phyloP scores from a whole-genome alignment of 139 green algal species.

The Gonium pectorale region DNA sequence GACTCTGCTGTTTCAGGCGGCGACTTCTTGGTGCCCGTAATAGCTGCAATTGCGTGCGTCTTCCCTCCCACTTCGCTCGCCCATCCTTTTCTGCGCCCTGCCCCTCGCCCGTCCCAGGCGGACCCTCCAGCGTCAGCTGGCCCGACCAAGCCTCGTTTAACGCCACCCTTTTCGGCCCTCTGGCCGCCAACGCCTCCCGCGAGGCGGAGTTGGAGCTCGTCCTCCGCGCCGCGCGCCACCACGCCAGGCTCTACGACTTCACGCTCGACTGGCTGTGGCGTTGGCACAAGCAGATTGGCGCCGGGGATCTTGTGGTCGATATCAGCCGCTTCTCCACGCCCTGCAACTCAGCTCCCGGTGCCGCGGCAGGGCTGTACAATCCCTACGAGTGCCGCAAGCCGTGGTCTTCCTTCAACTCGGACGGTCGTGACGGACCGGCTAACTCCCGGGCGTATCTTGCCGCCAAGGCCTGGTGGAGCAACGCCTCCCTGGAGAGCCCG shows the following conservation, averaged over 20 bases:
- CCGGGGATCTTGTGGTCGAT: conserved; percentile 23
- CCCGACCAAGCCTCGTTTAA: background rate
- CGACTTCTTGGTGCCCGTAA: no score
- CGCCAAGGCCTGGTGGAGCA: no score
- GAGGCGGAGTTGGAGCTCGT: conserved; percentile 15
- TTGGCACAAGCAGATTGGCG: conserved; percentile 30
- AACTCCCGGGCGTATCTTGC: no score
- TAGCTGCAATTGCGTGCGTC: no score
- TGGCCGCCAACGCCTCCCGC: conserved; percentile 22
- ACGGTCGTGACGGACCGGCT: no score
- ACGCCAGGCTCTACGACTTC: conserved; percentile 18
- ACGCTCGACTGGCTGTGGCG: conserved; percentile 25
- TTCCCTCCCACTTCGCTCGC: no score
- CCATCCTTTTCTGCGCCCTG: no score
- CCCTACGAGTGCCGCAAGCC: conserved; percentile 12
- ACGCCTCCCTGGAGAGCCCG: background rate
- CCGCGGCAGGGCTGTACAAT: background rate
- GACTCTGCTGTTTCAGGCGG: no score
- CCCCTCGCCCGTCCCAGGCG: background rate
- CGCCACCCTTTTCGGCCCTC: background rate
- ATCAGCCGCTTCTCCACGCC: background rate
- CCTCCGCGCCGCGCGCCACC: background rate
- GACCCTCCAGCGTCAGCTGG: background rate
- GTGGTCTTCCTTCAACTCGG: no score
- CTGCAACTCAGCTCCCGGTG: background rate